Evolutionary conservation across 106 monocot genomes (phyloP).

Genomic region (Dioscorea zingiberensis): DNA sequence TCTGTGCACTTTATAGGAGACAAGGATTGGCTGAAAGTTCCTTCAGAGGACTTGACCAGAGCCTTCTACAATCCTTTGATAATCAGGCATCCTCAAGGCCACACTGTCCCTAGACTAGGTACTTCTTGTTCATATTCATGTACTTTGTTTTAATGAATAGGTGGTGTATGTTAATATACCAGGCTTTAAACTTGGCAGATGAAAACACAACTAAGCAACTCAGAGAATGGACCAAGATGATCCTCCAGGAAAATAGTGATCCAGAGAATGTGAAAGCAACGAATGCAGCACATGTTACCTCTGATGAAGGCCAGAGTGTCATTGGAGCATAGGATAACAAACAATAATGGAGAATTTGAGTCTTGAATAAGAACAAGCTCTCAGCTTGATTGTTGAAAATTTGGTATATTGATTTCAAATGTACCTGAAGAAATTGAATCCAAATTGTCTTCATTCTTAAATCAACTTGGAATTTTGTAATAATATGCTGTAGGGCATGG

Average conservation of each 20-base stretch:
- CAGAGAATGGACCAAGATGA: not conserved
- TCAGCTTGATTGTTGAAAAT: too few relatives aligned
- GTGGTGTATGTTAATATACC: not conserved
- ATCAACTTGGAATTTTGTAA: too few relatives aligned
- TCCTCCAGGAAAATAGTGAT: not conserved
- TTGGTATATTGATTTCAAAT: too few relatives aligned
- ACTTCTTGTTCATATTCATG: not conserved
- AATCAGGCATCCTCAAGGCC: slow-evolving; percentile 62
- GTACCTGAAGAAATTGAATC: too few relatives aligned
- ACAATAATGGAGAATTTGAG: too few relatives aligned
- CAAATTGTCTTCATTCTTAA: too few relatives aligned
- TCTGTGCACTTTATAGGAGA: slow-evolving; percentile 70
- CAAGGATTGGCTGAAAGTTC: slow-evolving; percentile 60
- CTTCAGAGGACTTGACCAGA: slow-evolving; percentile 50
- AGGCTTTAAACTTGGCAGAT: slow-evolving; percentile 1
- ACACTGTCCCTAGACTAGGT: slow-evolving; percentile 67
- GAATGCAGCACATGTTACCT: too few relatives aligned
- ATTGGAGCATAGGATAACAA: too few relatives aligned
- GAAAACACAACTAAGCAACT: slow-evolving; percentile 1
- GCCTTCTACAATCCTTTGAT: slow-evolving; percentile 48
- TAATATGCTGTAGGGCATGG: too few relatives aligned
- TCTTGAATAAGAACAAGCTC: too few relatives aligned
- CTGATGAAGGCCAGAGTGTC: too few relatives aligned
- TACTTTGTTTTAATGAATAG: not conserved
- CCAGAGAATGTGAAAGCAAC: too few relatives aligned